Conservation (phyloP, 768 basidiomycete genomes). For the Mycena crocata region DNA sequence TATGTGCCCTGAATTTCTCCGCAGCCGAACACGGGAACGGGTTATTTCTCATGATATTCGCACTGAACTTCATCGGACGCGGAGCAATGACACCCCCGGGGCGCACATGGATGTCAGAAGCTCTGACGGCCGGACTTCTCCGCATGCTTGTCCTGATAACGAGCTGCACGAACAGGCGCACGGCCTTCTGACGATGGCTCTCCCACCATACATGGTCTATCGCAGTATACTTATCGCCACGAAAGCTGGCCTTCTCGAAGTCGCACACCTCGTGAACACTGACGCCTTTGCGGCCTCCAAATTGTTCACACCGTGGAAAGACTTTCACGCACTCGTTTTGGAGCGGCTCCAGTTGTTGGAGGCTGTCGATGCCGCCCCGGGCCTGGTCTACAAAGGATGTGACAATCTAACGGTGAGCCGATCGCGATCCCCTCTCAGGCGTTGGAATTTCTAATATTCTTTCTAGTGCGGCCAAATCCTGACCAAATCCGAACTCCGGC, state of each 20-base stretch:
- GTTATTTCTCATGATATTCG: too few species aligned
- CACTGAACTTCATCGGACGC: too few species aligned
- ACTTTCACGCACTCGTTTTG: background rate
- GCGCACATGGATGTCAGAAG: background rate
- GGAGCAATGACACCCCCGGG: too few species aligned
- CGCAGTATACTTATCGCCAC: conserved; percentile 1
- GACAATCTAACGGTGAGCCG: conserved; percentile 1
- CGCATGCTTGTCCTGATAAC: background rate
- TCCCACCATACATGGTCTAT: background rate
- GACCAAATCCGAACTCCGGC: background rate
- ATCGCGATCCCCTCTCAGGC: too few species aligned
- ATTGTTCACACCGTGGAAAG: background rate
- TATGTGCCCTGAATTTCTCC: too few species aligned
- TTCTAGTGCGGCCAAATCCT: background rate
- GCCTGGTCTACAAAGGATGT: background rate
- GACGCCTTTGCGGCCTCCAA: background rate
- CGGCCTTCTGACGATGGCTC: background rate
- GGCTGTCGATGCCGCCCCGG: background rate
- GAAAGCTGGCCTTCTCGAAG: background rate
- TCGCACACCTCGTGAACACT: background rate
- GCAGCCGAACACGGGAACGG: too few species aligned
- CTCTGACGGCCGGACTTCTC: conserved; percentile 1
- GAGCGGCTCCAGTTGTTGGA: background rate
- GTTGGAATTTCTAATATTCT: background rate
- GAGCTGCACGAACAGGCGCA: background rate